Conservation (phyloP, 2,329 filamentous ascomycete species). For the Penicillium sclerotiorum region DNA sequence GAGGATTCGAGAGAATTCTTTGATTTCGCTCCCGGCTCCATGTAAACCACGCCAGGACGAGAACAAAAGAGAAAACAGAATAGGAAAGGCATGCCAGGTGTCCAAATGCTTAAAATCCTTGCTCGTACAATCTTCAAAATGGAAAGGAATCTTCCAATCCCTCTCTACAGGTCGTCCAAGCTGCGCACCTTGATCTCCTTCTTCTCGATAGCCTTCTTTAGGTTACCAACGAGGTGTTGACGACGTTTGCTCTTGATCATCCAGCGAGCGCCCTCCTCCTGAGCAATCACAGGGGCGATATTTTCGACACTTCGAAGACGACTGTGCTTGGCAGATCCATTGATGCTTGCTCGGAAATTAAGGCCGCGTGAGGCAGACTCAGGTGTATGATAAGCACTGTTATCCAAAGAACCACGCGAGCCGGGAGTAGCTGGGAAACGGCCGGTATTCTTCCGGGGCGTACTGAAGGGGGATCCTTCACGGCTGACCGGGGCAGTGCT, state of each 20-base stretch:
- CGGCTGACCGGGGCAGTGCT: constrained; percentile 29
- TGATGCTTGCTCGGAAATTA: constrained; percentile 39
- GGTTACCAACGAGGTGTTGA: constrained; percentile 36
- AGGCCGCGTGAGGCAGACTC: constrained; percentile 38
- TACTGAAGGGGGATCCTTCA: constrained; percentile 43
- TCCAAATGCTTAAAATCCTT: constrained; percentile 7
- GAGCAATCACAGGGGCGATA: constrained; percentile 22
- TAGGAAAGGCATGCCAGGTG: constrained; percentile 2
- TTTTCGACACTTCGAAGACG: constrained; percentile 36
- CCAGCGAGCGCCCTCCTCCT: constrained; percentile 38
- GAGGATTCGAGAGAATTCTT: not conserved
- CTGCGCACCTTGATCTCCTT: constrained; percentile 38
- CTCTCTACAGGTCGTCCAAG: constrained; percentile 34
- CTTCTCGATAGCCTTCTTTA: constrained; percentile 40
- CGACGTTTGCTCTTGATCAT: constrained; percentile 40
- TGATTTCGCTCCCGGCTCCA: constrained; percentile 2
- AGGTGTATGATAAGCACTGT: constrained; percentile 45
- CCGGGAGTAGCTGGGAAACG: constrained; percentile 42
- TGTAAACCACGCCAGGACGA: constrained; percentile 14
- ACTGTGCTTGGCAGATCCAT: constrained; percentile 36
- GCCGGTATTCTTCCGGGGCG: constrained; percentile 36
- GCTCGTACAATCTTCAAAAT: not conserved
- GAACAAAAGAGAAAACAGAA: not conserved
- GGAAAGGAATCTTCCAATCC: not conserved
- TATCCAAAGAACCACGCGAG: constrained; percentile 39